Percentiles rank a stretch among this genome's conserved stretches.
Evolutionary conservation across 2,329 filamentous ascomycete species (phyloP).

Genomic region (Scedosporium boydii): DNA sequence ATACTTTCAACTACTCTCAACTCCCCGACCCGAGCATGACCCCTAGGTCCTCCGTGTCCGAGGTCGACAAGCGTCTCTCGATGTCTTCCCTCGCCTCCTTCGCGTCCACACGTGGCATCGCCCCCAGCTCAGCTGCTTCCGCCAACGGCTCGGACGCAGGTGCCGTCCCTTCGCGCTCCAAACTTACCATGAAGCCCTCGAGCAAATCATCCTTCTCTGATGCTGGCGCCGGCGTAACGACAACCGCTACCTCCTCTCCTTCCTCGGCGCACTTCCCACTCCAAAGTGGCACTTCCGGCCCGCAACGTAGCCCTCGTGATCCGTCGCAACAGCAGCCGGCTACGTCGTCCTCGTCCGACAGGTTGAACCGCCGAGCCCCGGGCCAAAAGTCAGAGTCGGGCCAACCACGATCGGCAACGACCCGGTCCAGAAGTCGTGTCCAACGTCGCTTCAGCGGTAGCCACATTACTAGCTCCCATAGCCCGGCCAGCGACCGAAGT

Average conservation of each 20-base stretch:
- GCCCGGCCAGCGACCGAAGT: conserved; percentile 62
- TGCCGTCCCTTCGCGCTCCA: conserved; percentile 27
- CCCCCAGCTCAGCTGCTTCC: conserved; percentile 41
- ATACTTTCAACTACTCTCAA: conserved; percentile 18
- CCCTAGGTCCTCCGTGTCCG: conserved; percentile 37
- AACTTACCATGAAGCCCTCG: conserved; percentile 36
- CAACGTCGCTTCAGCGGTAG: conserved; percentile 74
- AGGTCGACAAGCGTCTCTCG: conserved; percentile 56
- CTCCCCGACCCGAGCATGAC: conserved; percentile 40
- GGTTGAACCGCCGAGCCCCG: conserved; percentile 6
- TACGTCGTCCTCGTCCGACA: background rate
- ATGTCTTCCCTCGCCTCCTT: conserved; percentile 65
- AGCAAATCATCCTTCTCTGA: conserved; percentile 35
- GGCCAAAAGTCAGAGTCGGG: background rate
- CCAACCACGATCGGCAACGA: conserved; percentile 33
- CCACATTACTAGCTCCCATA: conserved; percentile 72
- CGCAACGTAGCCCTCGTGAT: too few relatives aligned
- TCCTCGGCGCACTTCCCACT: background rate
- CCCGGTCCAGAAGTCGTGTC: conserved; percentile 56
- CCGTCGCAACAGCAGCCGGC: background rate
- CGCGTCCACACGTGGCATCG: conserved; percentile 44
- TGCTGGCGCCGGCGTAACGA: conserved; percentile 42
- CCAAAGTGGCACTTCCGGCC: too few relatives aligned
- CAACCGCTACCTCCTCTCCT: conserved; percentile 33
- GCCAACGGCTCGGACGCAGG: conserved; percentile 42